These are phyloP conservation scores for Spergularia bocconei DNA, from an alignment of 148 eudicot species.

Conservation along the genomic window DNA sequence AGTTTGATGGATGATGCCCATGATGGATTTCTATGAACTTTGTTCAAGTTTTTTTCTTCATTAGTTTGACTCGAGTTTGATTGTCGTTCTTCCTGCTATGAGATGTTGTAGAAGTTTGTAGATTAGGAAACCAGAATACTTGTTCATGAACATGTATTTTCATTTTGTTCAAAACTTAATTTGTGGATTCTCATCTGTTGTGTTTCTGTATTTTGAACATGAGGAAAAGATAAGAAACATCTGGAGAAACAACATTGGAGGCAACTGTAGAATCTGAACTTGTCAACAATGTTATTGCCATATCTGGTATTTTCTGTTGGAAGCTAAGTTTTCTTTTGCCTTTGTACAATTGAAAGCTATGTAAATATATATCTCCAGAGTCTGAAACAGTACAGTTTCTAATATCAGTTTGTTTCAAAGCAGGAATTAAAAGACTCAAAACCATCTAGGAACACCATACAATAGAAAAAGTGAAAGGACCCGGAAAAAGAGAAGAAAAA, in stretches of 20 bases:
- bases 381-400: constrained; percentile 28
- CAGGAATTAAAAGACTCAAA: constrained; percentile 28
- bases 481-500: constrained; percentile 2
- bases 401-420: constrained; percentile 27
- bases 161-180: constrained; percentile 1
- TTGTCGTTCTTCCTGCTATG: neutral
- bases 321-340: constrained; percentile 16
- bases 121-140: neutral
- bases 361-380: constrained; percentile 33
- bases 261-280: constrained; percentile 15
- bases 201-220: neutral
- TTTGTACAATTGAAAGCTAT: constrained; percentile 35
- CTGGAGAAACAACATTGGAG: constrained; percentile 15
- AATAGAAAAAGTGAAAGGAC: neutral
- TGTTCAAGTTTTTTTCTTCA: neutral
- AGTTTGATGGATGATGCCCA: neutral
- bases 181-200: neutral
- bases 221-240: constrained; percentile 10
- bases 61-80: neutral
- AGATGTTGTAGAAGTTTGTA: neutral
- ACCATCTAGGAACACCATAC: constrained; percentile 21
- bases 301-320: constrained; percentile 21
- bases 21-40: neutral
- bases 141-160: neutral
- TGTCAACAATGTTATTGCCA: constrained; percentile 22